These are phyloP conservation scores for Chimonanthus praecox DNA, from an alignment of 164 flowering plant genomes.

Conservation along the genomic window DNA sequence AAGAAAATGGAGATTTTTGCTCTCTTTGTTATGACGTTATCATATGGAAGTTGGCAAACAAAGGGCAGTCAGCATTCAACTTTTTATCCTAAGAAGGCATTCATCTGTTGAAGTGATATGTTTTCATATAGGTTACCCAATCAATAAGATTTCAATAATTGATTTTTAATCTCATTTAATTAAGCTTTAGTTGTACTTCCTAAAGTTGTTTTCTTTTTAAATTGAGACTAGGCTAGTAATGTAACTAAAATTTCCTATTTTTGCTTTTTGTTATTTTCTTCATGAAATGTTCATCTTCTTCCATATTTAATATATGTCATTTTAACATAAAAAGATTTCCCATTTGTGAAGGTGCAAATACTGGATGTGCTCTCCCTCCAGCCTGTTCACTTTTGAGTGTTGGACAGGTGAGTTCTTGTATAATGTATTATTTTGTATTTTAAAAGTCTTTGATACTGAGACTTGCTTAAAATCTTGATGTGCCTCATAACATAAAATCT, in stretches of 20 bases:
- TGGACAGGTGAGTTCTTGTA: conserved; percentile 55
- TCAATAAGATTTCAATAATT: neutral
- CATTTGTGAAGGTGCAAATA: conserved; percentile 37
- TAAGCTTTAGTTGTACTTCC: neutral
- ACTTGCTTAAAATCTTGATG: neutral
- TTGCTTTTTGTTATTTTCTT: neutral
- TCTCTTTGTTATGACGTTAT: too few relatives aligned
- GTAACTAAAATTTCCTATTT: neutral
- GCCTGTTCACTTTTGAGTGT: conserved; percentile 67
- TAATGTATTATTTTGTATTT: neutral
- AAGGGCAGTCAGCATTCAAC: too few relatives aligned
- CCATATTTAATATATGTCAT: neutral
- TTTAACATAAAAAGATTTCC: conserved; percentile 1
- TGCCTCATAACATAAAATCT: neutral
- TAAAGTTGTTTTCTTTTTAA: neutral
- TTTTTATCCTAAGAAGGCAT: neutral
- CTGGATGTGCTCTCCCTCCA: conserved; percentile 38
- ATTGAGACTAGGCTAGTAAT: conserved; percentile 2
- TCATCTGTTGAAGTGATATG: neutral
- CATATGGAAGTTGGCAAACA: too few relatives aligned
- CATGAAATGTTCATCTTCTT: neutral
- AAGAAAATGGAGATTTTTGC: neutral
- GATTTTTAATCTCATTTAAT: too few relatives aligned
- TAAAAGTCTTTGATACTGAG: neutral
- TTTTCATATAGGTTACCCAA: neutral